Base-by-base conservation (phyloP, 2,329 filamentous ascomycete genomes). In the Fusarium zealandicum region DNA sequence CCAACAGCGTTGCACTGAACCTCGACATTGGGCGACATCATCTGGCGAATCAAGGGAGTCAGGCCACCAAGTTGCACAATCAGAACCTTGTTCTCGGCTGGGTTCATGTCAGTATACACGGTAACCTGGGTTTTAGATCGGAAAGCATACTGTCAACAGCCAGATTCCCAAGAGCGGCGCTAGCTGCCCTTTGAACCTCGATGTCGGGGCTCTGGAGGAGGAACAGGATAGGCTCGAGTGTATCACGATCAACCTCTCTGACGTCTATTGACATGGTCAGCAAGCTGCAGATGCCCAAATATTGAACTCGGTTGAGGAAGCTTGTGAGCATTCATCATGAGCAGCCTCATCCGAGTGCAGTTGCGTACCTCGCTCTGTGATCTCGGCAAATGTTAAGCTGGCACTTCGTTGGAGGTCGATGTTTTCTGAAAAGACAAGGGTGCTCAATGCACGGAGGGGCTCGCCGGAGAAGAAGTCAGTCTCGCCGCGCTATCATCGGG, bases 1-100 rank as follows among this genome's bases (percentile, higher is more conserved):
- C 95, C 95, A 57, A 99, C 95, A 36, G 95, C 95, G 75, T 99
- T 99, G 81, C 95, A 99, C 76, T 99, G 95, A 20, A 99, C 95
- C 74, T 99, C 95, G 65, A 99, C 95, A 69, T 99, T 99, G 39
- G 89, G 85, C 51, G 93, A 98, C 78, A 96, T 92, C 95, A 99
- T 99, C 77, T 99, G 95, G 63, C 91, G 89, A 76, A 98, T 99
- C 55, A 99, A 83, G 46, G 95, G 93, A 46, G 87, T 87, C 56
- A 99, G 83, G 20, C 95, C 95, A 53, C 93, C 93, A 13, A 99
- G 86, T 63, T 92, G 86, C 57, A 99, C 95, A 69, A 99, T 99
- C 63, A 93, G 82, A 58, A 98, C 92, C 76, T 99, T 99, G 82
- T 99, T 99, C 73, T 97, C 93, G 65, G 91, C 95, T 98, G 56